Base-by-base conservation (phyloP, 192 early-diverging fungal genomes). In the Gorgonomyces haynaldii region DNA sequence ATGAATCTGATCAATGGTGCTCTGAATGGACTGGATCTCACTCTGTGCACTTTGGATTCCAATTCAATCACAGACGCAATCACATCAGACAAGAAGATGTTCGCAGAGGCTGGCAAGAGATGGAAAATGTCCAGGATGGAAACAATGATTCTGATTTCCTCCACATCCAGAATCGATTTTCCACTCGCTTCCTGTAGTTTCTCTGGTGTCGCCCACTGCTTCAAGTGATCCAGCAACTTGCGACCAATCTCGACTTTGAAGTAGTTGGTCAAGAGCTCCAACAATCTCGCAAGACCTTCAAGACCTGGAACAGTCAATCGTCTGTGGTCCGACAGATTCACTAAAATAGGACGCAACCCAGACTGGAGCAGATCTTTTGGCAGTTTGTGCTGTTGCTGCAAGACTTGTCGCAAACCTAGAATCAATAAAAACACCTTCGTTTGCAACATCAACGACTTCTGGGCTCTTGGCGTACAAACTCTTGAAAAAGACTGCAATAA, bases 181-280 rank as follows among this genome's bases (percentile, higher is more conserved):
- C 76, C 81, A 1, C 90, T 76, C 4, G 80, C 79, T 23, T 87
- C 85, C 40, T 85, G 79, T 6, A 96, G 56, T 40, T 87, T 72
- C 28, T 75, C 69, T 7, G 91, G 88, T 30, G 86, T 86, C 24
- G 91, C 89, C 92, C 91, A 96, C 42, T 84, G 77, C 21, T 82
- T 77, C 46, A 98, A 64, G 60, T 99, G 96, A 58, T 99, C 94
- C 17, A 99, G 58, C 10, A 99, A 69, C 70, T 95, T 94, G 47
- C 84, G 86, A n/a, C 96, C 94, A 29, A 99, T 94, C 55, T 98
- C 92, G 8, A 89, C 86, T 56, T 95, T 98, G 68, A 99, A 99
- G 60, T 96, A 99, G 61, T 87, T 96, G 19, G 88, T 91, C 47
- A 99, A 58, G 0, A 99, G 70, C 59, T 94, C 84, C 10, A 98